phyloP scores from a whole-genome alignment of 1,139 yeast species.

The Tardiomyces blankii region DNA sequence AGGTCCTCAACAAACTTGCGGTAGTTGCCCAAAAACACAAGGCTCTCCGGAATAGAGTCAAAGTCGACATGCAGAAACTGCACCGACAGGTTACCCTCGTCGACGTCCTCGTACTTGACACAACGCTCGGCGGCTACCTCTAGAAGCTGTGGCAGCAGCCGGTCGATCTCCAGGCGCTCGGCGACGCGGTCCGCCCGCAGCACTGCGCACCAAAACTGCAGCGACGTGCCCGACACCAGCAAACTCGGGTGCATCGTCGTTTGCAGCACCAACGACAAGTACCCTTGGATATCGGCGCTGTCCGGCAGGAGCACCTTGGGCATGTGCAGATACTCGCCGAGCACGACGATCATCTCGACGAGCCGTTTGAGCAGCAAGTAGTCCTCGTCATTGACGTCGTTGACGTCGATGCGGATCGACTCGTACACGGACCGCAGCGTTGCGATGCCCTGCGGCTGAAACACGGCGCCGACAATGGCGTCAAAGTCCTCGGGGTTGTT shows the following conservation, averaged over 20 bases:
- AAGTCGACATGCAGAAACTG: constrained; percentile 71
- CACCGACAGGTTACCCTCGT: constrained; percentile 52
- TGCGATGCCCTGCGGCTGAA: constrained; percentile 57
- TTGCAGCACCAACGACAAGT: constrained; percentile 60
- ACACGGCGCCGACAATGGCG: constrained; percentile 69
- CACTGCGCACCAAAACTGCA: constrained; percentile 92
- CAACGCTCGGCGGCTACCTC: constrained; percentile 73
- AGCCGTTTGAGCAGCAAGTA: constrained; percentile 79
- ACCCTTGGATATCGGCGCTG: constrained; percentile 47
- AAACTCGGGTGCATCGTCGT: constrained; percentile 80
- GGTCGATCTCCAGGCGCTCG: constrained; percentile 34
- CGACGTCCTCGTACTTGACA: constrained; percentile 58
- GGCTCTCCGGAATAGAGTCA: constrained; percentile 75
- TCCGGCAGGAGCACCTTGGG: constrained; percentile 29
- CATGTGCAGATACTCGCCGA: constrained; percentile 63
- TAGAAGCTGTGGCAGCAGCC: constrained; percentile 53
- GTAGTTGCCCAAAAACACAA: constrained; percentile 67
- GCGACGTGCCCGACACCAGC: constrained; percentile 80
- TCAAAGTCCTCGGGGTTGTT: constrained; percentile 61
- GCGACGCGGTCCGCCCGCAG: constrained; percentile 66
- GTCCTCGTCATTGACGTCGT: constrained; percentile 64
- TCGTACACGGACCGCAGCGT: constrained; percentile 57
- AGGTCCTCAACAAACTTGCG: constrained; percentile 83
- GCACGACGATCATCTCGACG: constrained; percentile 86
- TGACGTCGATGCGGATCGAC: constrained; percentile 47